phyloP scores from a whole-genome alignment of 2,329 filamentous ascomycete species.

The Pseudogymnoascus pannorum region DNA sequence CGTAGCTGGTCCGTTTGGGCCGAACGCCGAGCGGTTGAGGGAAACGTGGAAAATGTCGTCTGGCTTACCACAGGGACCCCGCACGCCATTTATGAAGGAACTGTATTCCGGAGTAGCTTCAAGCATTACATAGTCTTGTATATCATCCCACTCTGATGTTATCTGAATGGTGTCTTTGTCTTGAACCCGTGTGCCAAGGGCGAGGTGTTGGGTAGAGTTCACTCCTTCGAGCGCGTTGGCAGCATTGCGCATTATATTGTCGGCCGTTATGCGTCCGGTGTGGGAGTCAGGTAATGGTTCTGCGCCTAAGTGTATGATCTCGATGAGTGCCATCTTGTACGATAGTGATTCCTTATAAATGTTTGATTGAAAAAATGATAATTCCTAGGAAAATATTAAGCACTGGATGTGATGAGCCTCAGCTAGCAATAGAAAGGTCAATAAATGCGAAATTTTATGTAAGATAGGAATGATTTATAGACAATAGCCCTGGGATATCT shows the following conservation, averaged over 20 bases:
- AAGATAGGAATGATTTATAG: neutral
- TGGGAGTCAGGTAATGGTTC: neutral
- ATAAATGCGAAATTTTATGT: neutral
- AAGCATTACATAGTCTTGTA: neutral
- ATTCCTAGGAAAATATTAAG: too few species aligned
- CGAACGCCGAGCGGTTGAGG: conserved; percentile 14
- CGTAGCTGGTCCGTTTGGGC: conserved; percentile 13
- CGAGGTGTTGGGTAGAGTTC: neutral
- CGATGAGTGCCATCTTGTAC: neutral
- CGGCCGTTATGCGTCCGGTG: neutral
- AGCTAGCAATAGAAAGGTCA: neutral
- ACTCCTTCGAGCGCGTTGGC: neutral
- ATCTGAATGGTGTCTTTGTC: conserved; percentile 8
- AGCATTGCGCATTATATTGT: neutral
- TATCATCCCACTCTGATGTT: conserved; percentile 6
- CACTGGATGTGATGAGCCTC: neutral
- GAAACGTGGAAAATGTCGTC: conserved; percentile 13
- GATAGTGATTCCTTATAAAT: neutral
- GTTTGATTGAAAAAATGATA: neutral
- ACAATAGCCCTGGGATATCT: neutral
- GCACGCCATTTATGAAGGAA: neutral
- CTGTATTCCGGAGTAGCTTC: neutral
- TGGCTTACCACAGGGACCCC: conserved; percentile 11
- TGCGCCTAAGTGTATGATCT: neutral
- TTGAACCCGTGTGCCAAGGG: conserved; percentile 9